Base-by-base conservation (phyloP, 176 grass and related monocot species). In the Calamus simplicifolius region DNA sequence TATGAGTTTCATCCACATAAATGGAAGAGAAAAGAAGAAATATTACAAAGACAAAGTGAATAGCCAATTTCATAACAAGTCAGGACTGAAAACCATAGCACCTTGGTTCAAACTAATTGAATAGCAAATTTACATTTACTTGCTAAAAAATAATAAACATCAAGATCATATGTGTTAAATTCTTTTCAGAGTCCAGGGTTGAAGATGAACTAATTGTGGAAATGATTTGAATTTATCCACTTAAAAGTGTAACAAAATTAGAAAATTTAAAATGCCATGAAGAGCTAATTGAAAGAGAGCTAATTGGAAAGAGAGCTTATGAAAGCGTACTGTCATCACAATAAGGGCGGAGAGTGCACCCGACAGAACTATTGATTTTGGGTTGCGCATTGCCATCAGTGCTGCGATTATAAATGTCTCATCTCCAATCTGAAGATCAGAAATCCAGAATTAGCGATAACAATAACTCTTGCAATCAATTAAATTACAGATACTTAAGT, bases 331-430 rank as follows among this genome's bases (percentile, higher is more conserved):
- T 18, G 92, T 97, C 92, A 97, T 91, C 25, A 97, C 78, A 53
- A 91, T 65, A 18, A 97, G 76, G 6, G 93, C 93, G 13, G 75
- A 79, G 48, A 97, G 73, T 0, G 93, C 93, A 3, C 93, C 87
- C 0, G 87, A 97, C 66, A 97, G 73, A 52, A 97, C 93, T 1
- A 76, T 97, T 8, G 84, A 91, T 55, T 97, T 97, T 48, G 93
- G 93, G 75, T 97, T 87, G 23, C 93, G 80, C 93, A 91, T 97
- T 17, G 93, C 93, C 93, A 97, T 88, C 31, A 97, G 80, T 50
- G 93, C 93, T 49, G 93, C 93, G 12, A 97, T 97, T 59, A 97
- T 97, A 80, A 91, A 91, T 38, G 87, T 97, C 74, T 91, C 93
- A 51, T 97, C 93, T 8, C 93, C 93, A 71, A 97, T 82, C 93